Conservation (phyloP, 495 filamentous ascomycete genomes). For the Daldinia childiae region DNA sequence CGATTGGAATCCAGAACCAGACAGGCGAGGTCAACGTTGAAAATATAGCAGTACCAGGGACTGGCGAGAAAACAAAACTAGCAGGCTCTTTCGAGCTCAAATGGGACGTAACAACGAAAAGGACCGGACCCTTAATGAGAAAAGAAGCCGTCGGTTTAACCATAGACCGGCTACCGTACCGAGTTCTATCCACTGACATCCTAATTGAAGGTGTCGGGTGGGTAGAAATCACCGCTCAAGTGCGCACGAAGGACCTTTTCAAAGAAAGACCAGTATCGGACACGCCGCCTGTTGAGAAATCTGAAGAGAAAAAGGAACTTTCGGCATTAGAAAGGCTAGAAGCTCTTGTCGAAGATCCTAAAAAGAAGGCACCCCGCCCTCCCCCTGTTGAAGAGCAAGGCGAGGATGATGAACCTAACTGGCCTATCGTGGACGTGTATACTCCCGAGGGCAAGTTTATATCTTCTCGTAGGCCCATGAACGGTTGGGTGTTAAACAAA, state of each 20-base stretch:
- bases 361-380: constrained; percentile 36
- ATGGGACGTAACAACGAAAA: constrained; percentile 81
- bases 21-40: constrained; percentile 62
- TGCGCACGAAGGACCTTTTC: constrained; percentile 64
- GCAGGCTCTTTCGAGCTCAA: constrained; percentile 79
- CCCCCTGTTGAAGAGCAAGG: constrained; percentile 6
- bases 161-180: constrained; percentile 74
- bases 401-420: constrained; percentile 45
- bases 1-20: constrained; percentile 70
- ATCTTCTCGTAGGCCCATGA: constrained; percentile 73
- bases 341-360: constrained; percentile 25
- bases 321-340: constrained; percentile 37
- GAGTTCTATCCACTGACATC: constrained; percentile 80
- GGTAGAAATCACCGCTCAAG: constrained; percentile 87
- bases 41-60: constrained; percentile 66
- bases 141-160: constrained; percentile 62
- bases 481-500: constrained; percentile 69
- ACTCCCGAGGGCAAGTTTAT: constrained; percentile 84
- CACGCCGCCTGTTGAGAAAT: constrained; percentile 18
- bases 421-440: constrained; percentile 83
- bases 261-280: constrained; percentile 19
- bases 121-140: constrained; percentile 68
- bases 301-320: constrained; percentile 23
- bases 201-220: constrained; percentile 92
- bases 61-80: constrained; percentile 63